These are phyloP conservation scores for Penicillium sp. DNA, from an alignment of 2,329 filamentous ascomycete species.

Conservation along the genomic window DNA sequence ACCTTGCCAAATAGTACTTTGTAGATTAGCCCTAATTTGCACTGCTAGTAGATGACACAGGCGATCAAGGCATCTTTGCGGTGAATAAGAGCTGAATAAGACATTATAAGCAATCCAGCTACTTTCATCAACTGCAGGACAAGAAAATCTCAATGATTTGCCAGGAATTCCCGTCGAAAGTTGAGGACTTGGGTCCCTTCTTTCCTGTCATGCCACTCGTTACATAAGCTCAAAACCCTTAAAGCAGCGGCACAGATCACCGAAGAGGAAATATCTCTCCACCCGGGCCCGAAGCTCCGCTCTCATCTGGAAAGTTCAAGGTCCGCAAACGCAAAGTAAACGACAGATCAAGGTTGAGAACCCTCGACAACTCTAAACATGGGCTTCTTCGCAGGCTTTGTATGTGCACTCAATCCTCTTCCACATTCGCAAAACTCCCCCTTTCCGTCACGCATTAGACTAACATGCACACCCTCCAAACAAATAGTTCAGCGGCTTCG, in stretches of 20 bases:
- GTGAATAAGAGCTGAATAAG: not conserved
- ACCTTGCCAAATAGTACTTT: no score
- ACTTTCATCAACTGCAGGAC: not conserved
- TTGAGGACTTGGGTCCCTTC: no score
- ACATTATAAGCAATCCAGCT: not conserved
- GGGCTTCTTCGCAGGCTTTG: conserved; percentile 61
- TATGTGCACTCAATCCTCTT: conserved; percentile 49
- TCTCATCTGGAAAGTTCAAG: not conserved
- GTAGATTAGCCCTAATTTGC: not conserved
- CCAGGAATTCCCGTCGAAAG: no score
- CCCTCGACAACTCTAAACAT: conserved; percentile 9
- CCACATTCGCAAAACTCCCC: not conserved
- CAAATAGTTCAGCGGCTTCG: conserved; percentile 72
- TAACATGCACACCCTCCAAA: conserved; percentile 11
- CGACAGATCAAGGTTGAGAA: not conserved
- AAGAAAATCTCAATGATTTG: not conserved
- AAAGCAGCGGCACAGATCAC: not conserved
- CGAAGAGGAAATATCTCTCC: not conserved
- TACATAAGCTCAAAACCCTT: not conserved
- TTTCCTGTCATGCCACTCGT: not conserved
- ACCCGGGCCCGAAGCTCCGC: not conserved
- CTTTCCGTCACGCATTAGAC: not conserved
- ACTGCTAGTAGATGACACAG: not conserved
- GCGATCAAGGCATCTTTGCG: not conserved
- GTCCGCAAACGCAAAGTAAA: not conserved